These are phyloP conservation scores for Boletus bicolor DNA, from an alignment of 768 basidiomycete genomes.

Conservation along the genomic window DNA sequence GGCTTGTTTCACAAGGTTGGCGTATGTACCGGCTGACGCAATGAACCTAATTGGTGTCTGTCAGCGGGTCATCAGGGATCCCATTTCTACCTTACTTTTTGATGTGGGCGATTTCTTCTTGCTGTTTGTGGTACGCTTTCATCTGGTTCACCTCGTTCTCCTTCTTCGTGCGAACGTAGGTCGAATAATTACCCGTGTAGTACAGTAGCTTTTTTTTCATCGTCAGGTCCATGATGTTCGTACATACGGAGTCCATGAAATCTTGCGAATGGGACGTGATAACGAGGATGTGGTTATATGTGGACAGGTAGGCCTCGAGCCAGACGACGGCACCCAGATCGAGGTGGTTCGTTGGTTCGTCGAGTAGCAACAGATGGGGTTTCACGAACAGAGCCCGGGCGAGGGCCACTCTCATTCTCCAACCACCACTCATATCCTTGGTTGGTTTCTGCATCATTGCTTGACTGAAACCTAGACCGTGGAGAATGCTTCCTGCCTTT, in stretches of 20 bases:
- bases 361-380: slow-evolving; percentile 91
- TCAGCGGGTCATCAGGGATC: slow-evolving; percentile 7
- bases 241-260: slow-evolving; percentile 98
- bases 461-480: slow-evolving; percentile 90
- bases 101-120: slow-evolving; percentile 97
- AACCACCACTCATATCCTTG: slow-evolving; percentile 99
- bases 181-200: slow-evolving; percentile 94
- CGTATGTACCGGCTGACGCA: slow-evolving; percentile 98
- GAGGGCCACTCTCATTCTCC: slow-evolving; percentile 98
- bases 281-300: slow-evolving; percentile 98
- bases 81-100: slow-evolving; percentile 66
- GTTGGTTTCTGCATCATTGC: slow-evolving; percentile 96
- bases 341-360: slow-evolving; percentile 90
- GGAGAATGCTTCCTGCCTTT: slow-evolving; percentile 94
- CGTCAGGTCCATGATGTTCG: slow-evolving; percentile 97
- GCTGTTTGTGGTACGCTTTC: slow-evolving; percentile 99
- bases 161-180: slow-evolving; percentile 91
- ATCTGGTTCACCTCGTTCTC: slow-evolving; percentile 99
- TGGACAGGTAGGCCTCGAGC: slow-evolving; percentile 96
- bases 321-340: slow-evolving; percentile 98
- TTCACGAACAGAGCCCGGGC: slow-evolving; percentile 95
- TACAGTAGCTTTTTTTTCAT: slow-evolving; percentile 89
- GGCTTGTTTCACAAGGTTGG: slow-evolving; percentile 97
- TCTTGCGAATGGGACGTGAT: slow-evolving; percentile 99
- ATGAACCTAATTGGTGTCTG: slow-evolving; percentile 64